A percentile compares a stretch with the other conserved stretches of the same genome.
Evolutionary conservation across 108 stramenopile genomes (phyloP).

Genomic region (Cyclotella distinguenda): DNA sequence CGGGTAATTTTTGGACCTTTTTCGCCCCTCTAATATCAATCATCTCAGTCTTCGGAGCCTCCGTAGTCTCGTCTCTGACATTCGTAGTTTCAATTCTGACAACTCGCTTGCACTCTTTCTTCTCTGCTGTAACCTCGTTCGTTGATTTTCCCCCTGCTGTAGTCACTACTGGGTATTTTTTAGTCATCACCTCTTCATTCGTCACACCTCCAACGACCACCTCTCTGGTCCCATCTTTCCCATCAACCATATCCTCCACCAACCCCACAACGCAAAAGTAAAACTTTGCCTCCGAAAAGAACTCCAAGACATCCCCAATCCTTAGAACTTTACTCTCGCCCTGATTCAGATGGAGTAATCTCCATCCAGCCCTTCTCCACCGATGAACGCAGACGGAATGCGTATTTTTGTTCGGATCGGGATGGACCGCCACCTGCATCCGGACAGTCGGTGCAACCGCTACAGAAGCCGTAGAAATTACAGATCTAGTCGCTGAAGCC

Average conservation of each 20-base stretch:
- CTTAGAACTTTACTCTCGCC: slow-evolving; percentile 14
- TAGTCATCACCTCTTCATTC: not conserved
- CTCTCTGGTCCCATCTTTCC: not conserved
- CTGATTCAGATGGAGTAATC: slow-evolving; percentile 3
- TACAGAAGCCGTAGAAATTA: too few relatives aligned
- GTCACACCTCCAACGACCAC: not conserved
- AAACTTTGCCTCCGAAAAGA: slow-evolving; percentile 3
- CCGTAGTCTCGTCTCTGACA: too few relatives aligned
- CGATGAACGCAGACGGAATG: slow-evolving; percentile 4
- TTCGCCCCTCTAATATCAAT: too few relatives aligned
- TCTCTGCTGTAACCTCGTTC: too few relatives aligned
- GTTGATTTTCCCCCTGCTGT: too few relatives aligned
- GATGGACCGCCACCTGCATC: not conserved
- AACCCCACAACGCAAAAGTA: slow-evolving; percentile 28
- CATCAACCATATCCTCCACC: not conserved
- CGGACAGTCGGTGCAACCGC: not conserved
- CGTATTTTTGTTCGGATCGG: slow-evolving; percentile 2
- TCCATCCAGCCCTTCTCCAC: slow-evolving; percentile 3
- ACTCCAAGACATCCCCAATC: slow-evolving; percentile 25
- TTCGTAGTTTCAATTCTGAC: too few relatives aligned
- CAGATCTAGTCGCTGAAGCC: too few relatives aligned
- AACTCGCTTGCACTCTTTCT: too few relatives aligned
- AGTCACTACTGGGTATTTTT: too few relatives aligned
- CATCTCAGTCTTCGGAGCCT: too few relatives aligned
- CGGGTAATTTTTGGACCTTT: too few relatives aligned